phyloP scores from a whole-genome alignment of 2,329 filamentous ascomycete species.

The Monosporascus sp. region DNA sequence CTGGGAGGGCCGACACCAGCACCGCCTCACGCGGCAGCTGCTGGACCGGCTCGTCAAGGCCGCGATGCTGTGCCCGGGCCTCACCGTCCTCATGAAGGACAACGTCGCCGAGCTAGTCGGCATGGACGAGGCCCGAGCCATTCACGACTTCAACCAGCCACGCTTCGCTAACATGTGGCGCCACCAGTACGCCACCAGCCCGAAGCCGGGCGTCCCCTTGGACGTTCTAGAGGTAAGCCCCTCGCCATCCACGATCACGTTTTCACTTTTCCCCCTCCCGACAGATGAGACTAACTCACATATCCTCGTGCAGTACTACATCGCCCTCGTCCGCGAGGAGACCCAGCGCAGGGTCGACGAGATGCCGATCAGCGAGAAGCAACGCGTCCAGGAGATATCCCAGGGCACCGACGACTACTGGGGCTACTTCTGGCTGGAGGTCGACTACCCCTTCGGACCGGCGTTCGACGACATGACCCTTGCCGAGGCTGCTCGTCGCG shows the following conservation, averaged over 20 bases:
- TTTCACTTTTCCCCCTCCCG: not conserved
- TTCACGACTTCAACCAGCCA: constrained; percentile 41
- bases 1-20: constrained; percentile 30
- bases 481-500: constrained; percentile 36
- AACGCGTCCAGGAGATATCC: constrained; percentile 28
- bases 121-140: constrained; percentile 30
- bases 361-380: constrained; percentile 37
- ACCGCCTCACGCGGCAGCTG: constrained; percentile 48
- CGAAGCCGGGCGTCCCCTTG: constrained; percentile 41
- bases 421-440: constrained; percentile 48
- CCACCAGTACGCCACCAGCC: constrained; percentile 46
- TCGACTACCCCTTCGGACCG: constrained; percentile 35
- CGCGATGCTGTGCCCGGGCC: constrained; percentile 54
- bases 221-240: constrained; percentile 52
- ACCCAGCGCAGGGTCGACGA: constrained; percentile 36
- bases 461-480: constrained; percentile 46
- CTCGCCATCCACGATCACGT: too few species aligned
- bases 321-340: constrained; percentile 49
- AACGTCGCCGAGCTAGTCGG: constrained; percentile 43
- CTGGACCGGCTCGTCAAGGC: constrained; percentile 47
- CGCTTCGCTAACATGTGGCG: constrained; percentile 43
- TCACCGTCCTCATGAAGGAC: constrained; percentile 57
- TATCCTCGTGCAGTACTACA: constrained; percentile 45
- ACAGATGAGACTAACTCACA: constrained; percentile 8
- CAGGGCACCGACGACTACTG: constrained; percentile 39